Base-by-base conservation (phyloP, 192 early-diverging fungal species). In the Lobosporangium transversale region DNA sequence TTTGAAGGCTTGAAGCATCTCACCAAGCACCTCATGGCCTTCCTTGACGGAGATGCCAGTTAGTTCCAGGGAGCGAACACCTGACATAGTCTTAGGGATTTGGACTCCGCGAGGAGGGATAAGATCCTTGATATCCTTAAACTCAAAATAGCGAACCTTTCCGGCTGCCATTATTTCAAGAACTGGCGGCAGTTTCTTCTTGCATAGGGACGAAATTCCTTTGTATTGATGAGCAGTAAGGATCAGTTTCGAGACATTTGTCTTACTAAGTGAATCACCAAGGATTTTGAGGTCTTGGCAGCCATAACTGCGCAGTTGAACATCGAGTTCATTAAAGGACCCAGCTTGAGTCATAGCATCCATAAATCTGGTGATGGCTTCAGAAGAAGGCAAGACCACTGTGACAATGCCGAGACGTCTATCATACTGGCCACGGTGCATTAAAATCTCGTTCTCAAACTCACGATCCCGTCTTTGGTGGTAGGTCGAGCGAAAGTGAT, bases 111-210 rank as follows among this genome's bases (percentile, higher is more conserved):
- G 57, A n/a, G 20, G 21, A 3, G 71, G 71, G 36, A 76, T 61
- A 42, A 76, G 21, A 44, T 76, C 64, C 47, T 76, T 76, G 35
- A 59, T 67, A 27, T 60, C 45, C 64, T 62, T 76, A 53, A 76
- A 51, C 24, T 67, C 61, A 31, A 76, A 60, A 30, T 40, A 50
- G 42, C 63, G 51, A 10, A 76, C 53, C 53, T 76, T 76, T 11
- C 71, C 71, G 2, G 58, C 24, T 4, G 43, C 58, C 71, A 76
- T 66, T 14, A 76, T 76, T 27, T 30, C 35, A 18, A 76, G 45
- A 31, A 76, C 42, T 15, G 63, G 50, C n/a, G 59, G 44, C 3
- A 76, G 43, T 27, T 63, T 64, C 35, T 52, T 66, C 29, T 56
- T 66, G 43, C 54, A 57, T 52, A 62, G 37, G 45, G 64, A 51